A percentile compares a stretch with the other conserved stretches of the same genome.
phyloP scores from a whole-genome alignment of 2,329 filamentous ascomycete genomes.

The Aspergillus sp. region DNA sequence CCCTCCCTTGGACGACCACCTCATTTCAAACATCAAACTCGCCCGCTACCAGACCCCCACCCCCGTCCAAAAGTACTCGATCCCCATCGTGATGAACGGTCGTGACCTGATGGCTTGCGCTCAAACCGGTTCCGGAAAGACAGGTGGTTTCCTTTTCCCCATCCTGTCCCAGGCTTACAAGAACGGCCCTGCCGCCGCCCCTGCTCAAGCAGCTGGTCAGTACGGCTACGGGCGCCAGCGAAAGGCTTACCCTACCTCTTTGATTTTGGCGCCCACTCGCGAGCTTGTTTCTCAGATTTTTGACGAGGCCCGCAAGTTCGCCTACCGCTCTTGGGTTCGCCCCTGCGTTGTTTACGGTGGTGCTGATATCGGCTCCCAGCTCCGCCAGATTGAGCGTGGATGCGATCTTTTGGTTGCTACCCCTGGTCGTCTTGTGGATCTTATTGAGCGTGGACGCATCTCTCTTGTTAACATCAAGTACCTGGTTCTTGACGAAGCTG shows the following conservation, averaged over 20 bases:
- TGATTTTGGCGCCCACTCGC: conserved; percentile 95
- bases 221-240: conserved; percentile 85
- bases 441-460: conserved; percentile 98
- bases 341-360: conserved; percentile 98
- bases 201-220: conserved; percentile 64
- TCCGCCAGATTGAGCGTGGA: conserved; percentile 96
- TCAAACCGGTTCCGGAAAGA: conserved; percentile 99
- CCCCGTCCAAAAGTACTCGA: conserved; percentile 98
- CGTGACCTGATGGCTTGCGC: conserved; percentile 99
- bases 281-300: conserved; percentile 99
- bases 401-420: conserved; percentile 97
- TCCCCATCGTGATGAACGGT: conserved; percentile 96
- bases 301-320: conserved; percentile 96
- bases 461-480: conserved; percentile 99
- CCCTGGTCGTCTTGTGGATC: conserved; percentile 93
- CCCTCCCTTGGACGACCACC: conserved; percentile 91
- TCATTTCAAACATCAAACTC: conserved; percentile 89
- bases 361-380: conserved; percentile 97
- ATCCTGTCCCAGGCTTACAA: conserved; percentile 97
- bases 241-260: conserved; percentile 94
- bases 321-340: conserved; percentile 98
- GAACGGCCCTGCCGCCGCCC: conserved; percentile 76
- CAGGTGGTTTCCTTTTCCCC: conserved; percentile 98
- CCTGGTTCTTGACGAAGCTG: conserved; percentile 96
- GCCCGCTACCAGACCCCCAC: conserved; percentile 95